Evolutionary conservation across 1,284 basidiomycete genomes (phyloP).

Genomic region (Chalciporus piperatoides): DNA sequence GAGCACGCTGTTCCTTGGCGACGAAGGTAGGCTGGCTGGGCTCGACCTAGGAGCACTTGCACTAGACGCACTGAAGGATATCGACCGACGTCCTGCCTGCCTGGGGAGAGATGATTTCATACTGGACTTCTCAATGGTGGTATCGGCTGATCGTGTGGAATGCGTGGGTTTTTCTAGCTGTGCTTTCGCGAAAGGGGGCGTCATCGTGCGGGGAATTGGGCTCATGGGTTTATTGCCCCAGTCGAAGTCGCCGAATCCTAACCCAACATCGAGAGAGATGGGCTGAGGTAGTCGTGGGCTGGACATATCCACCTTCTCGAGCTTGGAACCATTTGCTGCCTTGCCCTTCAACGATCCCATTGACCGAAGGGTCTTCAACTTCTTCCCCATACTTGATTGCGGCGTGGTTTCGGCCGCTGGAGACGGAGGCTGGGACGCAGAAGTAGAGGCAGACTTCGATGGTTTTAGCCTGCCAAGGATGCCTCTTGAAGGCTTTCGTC

Average conservation of each 20-base stretch:
- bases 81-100: conserved; percentile 53
- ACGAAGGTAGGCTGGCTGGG: conserved; percentile 44
- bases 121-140: conserved; percentile 19
- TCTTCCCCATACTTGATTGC: conserved; percentile 41
- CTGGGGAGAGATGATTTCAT: conserved; percentile 26
- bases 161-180: conserved; percentile 20
- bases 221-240: conserved; percentile 42
- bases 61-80: conserved; percentile 52
- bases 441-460: conserved; percentile 36
- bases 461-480: conserved; percentile 61
- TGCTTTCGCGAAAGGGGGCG: conserved; percentile 19
- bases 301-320: conserved; percentile 36
- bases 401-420: conserved; percentile 37
- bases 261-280: conserved; percentile 50
- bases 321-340: conserved; percentile 28
- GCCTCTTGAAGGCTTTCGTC: conserved; percentile 58
- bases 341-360: conserved; percentile 73
- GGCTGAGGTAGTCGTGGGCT: conserved; percentile 53
- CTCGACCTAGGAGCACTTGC: conserved; percentile 36
- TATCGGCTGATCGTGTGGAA: conserved; percentile 19
- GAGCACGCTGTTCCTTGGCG: conserved; percentile 45
- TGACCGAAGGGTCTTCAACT: conserved; percentile 69
- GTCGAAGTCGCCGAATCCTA: conserved; percentile 56
- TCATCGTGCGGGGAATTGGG: conserved; percentile 22
- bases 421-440: conserved; percentile 40